These are phyloP conservation scores for Cinnamomum chago DNA, from an alignment of 164 flowering plant species.

Conservation along the genomic window DNA sequence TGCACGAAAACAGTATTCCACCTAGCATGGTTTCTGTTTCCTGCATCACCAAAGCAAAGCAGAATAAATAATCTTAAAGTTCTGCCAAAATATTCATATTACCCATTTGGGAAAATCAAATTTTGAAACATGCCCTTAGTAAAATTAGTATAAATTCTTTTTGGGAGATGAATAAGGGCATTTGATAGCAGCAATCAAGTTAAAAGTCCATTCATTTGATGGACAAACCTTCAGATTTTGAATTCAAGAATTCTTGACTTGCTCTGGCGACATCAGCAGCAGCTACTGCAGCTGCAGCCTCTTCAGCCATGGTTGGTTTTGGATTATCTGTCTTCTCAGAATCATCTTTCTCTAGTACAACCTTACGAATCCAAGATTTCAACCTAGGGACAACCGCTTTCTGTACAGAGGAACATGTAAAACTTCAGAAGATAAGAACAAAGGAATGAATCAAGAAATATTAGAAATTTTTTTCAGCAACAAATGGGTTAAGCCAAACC, in stretches of 20 bases:
- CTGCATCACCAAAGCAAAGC: neutral
- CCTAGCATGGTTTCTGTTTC: neutral
- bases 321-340: constrained; percentile 27
- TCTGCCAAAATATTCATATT: no score
- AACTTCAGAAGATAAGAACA: neutral
- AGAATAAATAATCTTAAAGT: neutral
- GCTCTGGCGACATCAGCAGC: constrained; percentile 89
- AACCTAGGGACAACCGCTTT: constrained; percentile 69
- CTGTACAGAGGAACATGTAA: constrained; percentile 33
- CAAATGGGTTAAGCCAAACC: neutral
- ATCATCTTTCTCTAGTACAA: constrained; percentile 59
- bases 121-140: no score
- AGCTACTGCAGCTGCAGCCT: constrained; percentile 85
- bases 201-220: neutral
- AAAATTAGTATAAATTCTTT: no score
- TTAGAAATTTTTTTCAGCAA: neutral
- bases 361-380: constrained; percentile 90
- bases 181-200: neutral
- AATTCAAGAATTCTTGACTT: constrained; percentile 72
- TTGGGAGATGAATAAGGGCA: neutral
- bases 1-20: neutral
- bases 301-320: constrained; percentile 71
- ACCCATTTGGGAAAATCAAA: no score
- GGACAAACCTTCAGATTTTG: constrained; percentile 64
- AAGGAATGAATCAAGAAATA: neutral